These are phyloP conservation scores for Wickerhamiella alocasiicola DNA, from an alignment of 805 yeast genomes.

Conservation along the genomic window DNA sequence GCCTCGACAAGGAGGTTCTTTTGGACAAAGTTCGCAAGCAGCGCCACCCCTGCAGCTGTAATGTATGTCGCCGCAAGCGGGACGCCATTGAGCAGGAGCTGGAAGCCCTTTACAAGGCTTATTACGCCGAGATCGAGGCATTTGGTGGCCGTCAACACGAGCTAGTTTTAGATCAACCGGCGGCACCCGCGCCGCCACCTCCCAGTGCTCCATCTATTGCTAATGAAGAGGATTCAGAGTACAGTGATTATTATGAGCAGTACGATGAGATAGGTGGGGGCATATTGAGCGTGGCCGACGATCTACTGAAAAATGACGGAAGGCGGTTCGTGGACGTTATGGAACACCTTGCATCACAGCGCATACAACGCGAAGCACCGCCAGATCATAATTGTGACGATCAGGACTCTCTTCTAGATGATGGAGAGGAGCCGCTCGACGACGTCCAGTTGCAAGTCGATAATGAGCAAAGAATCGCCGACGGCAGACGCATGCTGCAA, in stretches of 20 bases:
- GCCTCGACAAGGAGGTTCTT: conserved; percentile 57
- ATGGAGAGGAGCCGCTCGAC: conserved; percentile 4
- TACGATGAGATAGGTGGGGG: conserved; percentile 28
- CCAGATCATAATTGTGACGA: conserved; percentile 17
- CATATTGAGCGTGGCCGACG: conserved; percentile 60
- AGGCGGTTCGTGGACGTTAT: conserved; percentile 63
- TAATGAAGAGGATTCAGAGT: conserved; percentile 9
- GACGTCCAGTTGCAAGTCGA: conserved; percentile 14
- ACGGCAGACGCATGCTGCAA: conserved; percentile 69
- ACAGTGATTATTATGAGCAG: conserved; percentile 10
- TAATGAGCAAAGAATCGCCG: conserved; percentile 57
- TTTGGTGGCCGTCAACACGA: conserved; percentile 9
- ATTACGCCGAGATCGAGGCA: conserved; percentile 40
- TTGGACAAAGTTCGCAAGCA: conserved; percentile 51
- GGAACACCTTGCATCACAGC: conserved; percentile 55
- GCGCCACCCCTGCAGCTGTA: conserved; percentile 51
- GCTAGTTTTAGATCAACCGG: not conserved
- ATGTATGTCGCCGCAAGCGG: conserved; percentile 65
- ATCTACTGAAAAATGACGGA: conserved; percentile 66
- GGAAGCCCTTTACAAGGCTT: conserved; percentile 57
- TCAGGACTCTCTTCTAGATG: conserved; percentile 12
- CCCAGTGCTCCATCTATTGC: conserved; percentile 13
- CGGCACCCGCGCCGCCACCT: not conserved
- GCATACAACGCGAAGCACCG: conserved; percentile 30
- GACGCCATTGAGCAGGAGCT: conserved; percentile 63